phyloP scores from a whole-genome alignment of 148 eudicot genomes.

The Amaranthus palmeri region DNA sequence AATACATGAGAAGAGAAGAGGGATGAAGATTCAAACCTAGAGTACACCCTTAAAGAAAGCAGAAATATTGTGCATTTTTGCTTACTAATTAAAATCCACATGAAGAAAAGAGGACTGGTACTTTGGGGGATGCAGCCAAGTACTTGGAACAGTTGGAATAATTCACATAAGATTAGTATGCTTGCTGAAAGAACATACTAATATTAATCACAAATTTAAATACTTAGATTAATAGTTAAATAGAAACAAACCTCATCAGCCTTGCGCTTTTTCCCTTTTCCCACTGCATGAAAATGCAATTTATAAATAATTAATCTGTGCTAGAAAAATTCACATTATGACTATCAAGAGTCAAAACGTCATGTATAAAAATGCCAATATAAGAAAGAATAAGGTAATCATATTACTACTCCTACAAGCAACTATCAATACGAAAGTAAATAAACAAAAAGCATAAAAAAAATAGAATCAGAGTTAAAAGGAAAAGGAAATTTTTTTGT shows the following conservation, averaged over 20 bases:
- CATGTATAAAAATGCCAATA: not conserved
- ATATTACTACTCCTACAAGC: not conserved
- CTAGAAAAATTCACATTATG: not conserved
- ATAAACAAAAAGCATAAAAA: not conserved
- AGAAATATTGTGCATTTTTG: too few relatives aligned
- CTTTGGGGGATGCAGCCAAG: too few relatives aligned
- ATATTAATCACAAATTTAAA: not conserved
- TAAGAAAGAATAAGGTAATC: not conserved
- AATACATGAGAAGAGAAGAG: too few relatives aligned
- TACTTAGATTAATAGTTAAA: slow-evolving; percentile 10
- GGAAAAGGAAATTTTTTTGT: too few relatives aligned
- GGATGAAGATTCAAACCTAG: too few relatives aligned
- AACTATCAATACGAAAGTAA: not conserved
- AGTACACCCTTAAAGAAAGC: too few relatives aligned
- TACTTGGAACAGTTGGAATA: too few relatives aligned
- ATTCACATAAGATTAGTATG: too few relatives aligned
- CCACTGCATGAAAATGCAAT: slow-evolving; percentile 42
- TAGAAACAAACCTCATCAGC: slow-evolving; percentile 70
- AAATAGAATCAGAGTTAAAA: too few relatives aligned
- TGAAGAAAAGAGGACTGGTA: too few relatives aligned
- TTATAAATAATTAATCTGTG: not conserved
- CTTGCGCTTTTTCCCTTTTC: slow-evolving; percentile 93
- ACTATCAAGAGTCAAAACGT: not conserved
- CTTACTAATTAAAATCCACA: too few relatives aligned
- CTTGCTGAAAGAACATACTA: too few relatives aligned